A percentile compares a stretch with the other conserved stretches of the same genome.
phyloP scores from a whole-genome alignment of 768 basidiomycete genomes.

The Hygrophorus pudorinus region DNA sequence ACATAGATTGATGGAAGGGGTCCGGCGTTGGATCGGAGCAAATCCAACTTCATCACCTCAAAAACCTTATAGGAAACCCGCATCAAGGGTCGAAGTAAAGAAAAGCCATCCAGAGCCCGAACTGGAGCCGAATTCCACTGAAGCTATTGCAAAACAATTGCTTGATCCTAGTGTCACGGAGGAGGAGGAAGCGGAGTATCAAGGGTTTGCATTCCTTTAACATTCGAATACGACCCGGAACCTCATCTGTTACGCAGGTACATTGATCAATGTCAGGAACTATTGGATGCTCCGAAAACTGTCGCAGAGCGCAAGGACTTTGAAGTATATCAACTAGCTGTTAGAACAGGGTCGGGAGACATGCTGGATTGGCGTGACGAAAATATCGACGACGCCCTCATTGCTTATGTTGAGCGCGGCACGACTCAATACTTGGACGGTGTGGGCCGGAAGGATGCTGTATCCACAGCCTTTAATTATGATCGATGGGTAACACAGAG shows the following conservation, averaged over 20 bases:
- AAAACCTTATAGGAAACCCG: constrained; percentile 26
- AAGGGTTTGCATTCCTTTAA: constrained; percentile 35
- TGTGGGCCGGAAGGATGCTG: constrained; percentile 19
- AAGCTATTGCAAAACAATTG: constrained; percentile 43
- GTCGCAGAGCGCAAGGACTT: constrained; percentile 49
- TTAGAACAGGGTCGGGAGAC: constrained; percentile 39
- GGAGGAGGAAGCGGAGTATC: constrained; percentile 62
- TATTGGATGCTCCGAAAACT: constrained; percentile 46
- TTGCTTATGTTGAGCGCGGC: constrained; percentile 34
- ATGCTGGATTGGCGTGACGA: constrained; percentile 26
- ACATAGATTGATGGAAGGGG: constrained; percentile 63
- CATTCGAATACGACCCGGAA: background rate
- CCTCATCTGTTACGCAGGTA: constrained; percentile 33
- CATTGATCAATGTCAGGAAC: constrained; percentile 63
- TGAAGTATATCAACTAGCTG: constrained; percentile 41
- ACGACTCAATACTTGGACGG: constrained; percentile 26
- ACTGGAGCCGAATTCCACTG: constrained; percentile 41
- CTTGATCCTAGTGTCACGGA: constrained; percentile 56
- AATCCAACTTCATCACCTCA: constrained; percentile 33
- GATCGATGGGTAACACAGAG: constrained; percentile 26
- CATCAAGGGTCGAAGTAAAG: constrained; percentile 25
- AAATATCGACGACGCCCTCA: constrained; percentile 29
- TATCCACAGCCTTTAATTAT: constrained; percentile 33
- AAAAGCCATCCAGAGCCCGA: constrained; percentile 21
- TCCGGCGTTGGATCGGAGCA: constrained; percentile 67